phyloP scores from a whole-genome alignment of 2,329 filamentous ascomycete species.

The Plectosphaerella cucumerina region DNA sequence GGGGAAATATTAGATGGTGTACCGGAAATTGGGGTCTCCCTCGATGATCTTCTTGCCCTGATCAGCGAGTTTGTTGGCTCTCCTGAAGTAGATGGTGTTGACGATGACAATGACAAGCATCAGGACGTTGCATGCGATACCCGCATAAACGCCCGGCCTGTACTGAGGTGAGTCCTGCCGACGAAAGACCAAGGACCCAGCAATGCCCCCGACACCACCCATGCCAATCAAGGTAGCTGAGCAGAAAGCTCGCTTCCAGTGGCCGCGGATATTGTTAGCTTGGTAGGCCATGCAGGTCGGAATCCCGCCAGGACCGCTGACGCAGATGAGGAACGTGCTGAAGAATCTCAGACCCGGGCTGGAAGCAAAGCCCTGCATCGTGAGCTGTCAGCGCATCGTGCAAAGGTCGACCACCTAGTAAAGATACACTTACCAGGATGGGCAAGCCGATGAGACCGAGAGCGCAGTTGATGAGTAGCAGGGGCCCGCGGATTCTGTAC shows the following conservation, averaged over 20 bases:
- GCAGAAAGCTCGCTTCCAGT: constrained; percentile 13
- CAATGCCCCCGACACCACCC: constrained; percentile 10
- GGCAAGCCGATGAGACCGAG: constrained; percentile 11
- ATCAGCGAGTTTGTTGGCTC: not conserved
- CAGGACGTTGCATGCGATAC: not conserved
- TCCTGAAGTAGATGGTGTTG: not conserved
- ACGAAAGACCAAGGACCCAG: constrained; percentile 12
- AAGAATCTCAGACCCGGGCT: constrained; percentile 53
- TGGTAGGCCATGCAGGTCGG: constrained; percentile 11
- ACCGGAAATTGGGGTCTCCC: not conserved
- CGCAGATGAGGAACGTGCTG: constrained; percentile 52
- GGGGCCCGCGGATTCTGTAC: constrained; percentile 58
- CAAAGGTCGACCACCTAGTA: not conserved
- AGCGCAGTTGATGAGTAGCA: constrained; percentile 42
- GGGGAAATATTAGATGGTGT: too few relatives aligned
- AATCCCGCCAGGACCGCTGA: constrained; percentile 5
- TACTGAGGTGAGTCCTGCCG: constrained; percentile 13
- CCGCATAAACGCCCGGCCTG: constrained; percentile 4
- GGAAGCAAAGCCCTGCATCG: not conserved
- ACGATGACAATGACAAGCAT: not conserved
- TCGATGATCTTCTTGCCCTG: not conserved
- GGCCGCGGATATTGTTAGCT: constrained; percentile 12
- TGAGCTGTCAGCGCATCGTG: not conserved
- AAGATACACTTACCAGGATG: constrained; percentile 7
- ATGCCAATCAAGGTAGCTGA: constrained; percentile 8